Percentiles rank a stretch among this genome's conserved stretches.
These are phyloP conservation scores for Maudiozyma humilis DNA, from an alignment of 1,139 yeast species.

Conservation along the genomic window DNA sequence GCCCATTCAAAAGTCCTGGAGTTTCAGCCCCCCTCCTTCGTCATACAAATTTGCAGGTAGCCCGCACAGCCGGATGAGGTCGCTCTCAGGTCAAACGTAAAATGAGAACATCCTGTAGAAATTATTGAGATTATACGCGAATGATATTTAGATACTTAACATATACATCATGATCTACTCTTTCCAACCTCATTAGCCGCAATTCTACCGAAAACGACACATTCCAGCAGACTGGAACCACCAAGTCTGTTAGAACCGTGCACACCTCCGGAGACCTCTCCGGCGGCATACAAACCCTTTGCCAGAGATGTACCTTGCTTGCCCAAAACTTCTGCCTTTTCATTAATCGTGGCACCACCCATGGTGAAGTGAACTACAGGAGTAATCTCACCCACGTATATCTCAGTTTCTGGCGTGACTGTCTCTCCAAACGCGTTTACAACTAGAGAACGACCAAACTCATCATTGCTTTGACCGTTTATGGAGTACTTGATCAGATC, in stretches of 20 bases:
- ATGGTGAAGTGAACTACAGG: constrained; percentile 79
- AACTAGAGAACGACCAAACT: constrained; percentile 27
- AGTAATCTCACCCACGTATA: constrained; percentile 42
- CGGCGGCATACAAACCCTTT: constrained; percentile 63
- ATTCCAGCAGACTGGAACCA: constrained; percentile 67
- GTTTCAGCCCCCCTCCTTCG: too few species aligned
- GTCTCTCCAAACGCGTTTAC: constrained; percentile 26
- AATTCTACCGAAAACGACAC: constrained; percentile 66
- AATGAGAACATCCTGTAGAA: too few species aligned
- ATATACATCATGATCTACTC: not conserved
- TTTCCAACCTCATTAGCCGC: constrained; percentile 30
- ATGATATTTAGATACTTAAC: not conserved
- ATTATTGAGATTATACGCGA: not conserved
- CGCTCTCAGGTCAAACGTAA: too few species aligned
- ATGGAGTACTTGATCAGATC: constrained; percentile 42
- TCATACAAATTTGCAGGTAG: too few species aligned
- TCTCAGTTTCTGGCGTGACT: constrained; percentile 17
- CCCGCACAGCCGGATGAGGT: too few species aligned
- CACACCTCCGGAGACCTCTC: constrained; percentile 77
- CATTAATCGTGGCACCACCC: constrained; percentile 74
- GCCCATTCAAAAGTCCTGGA: too few species aligned
- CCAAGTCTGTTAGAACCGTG: constrained; percentile 74
- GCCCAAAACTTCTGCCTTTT: constrained; percentile 46
- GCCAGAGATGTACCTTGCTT: constrained; percentile 37
- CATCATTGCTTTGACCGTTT: constrained; percentile 23